phyloP scores from a whole-genome alignment of 2,329 filamentous ascomycete species.

The Neonectria neomacrospora region DNA sequence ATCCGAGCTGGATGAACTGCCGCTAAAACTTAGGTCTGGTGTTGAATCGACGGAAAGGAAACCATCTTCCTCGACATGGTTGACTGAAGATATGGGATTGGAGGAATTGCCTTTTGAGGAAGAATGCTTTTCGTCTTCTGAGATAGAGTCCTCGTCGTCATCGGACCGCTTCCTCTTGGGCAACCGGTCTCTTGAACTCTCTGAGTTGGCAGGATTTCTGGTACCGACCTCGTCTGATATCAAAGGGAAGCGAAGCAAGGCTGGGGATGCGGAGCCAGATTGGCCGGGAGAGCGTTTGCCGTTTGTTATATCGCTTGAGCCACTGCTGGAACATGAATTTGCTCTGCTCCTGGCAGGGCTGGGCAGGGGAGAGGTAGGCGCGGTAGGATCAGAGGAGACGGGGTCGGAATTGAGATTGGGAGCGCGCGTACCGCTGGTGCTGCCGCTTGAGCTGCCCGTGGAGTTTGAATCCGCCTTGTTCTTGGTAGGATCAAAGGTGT shows the following conservation, averaged over 20 bases:
- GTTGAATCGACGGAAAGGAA: not conserved
- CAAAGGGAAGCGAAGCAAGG: not conserved
- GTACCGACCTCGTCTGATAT: not conserved
- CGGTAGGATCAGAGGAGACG: too few relatives aligned
- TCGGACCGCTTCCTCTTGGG: constrained; percentile 9
- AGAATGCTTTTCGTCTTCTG: not conserved
- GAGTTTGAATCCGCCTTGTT: not conserved
- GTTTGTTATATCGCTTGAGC: not conserved
- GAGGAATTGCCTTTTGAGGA: not conserved
- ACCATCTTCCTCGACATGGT: not conserved
- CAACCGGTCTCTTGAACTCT: not conserved
- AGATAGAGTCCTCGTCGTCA: not conserved
- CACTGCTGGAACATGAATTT: not conserved
- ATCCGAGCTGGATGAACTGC: not conserved
- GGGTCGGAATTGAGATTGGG: not conserved
- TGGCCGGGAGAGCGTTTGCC: not conserved
- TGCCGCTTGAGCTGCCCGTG: not conserved
- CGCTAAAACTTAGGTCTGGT: too few relatives aligned
- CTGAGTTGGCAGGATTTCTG: not conserved
- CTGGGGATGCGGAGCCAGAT: not conserved
- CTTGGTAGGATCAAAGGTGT: not conserved
- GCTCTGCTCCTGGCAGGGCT: not conserved
- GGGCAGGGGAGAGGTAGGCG: not conserved
- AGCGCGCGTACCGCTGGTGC: not conserved
- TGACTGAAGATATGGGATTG: not conserved